Conservation (phyloP, 768 basidiomycete species). For the Tylopilus balloui region DNA sequence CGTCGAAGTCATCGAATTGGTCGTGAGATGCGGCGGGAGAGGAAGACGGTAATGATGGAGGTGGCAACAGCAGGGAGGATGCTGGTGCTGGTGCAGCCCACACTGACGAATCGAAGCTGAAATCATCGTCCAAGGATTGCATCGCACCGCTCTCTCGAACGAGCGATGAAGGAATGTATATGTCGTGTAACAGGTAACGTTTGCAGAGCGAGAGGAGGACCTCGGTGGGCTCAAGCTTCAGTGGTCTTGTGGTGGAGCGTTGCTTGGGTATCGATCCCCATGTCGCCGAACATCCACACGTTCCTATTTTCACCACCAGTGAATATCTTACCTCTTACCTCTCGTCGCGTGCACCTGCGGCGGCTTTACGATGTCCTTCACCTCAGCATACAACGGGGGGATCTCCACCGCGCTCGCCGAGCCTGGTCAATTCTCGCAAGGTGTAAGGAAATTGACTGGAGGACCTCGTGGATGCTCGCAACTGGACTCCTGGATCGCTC, state of each 20-base stretch:
- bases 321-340: slow-evolving; percentile 44
- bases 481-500: slow-evolving; percentile 48
- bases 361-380: slow-evolving; percentile 73
- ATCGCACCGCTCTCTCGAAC: slow-evolving; percentile 8
- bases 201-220: not conserved
- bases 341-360: slow-evolving; percentile 68
- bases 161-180: slow-evolving; percentile 9
- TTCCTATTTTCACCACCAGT: slow-evolving; percentile 64
- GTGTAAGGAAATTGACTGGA: slow-evolving; percentile 79
- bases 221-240: not conserved
- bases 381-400: slow-evolving; percentile 61
- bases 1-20: slow-evolving; percentile 51
- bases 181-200: slow-evolving; percentile 5
- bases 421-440: slow-evolving; percentile 73
- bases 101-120: slow-evolving; percentile 67
- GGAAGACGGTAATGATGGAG: slow-evolving; percentile 20
- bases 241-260: not conserved
- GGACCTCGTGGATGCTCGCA: slow-evolving; percentile 64
- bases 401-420: slow-evolving; percentile 56
- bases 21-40: slow-evolving; percentile 29
- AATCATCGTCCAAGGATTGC: slow-evolving; percentile 62
- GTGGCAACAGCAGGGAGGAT: slow-evolving; percentile 29
- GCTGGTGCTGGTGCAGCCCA: slow-evolving; percentile 53
- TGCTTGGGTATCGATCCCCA: slow-evolving; percentile 1
- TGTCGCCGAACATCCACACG: slow-evolving; percentile 31